These are phyloP conservation scores for Anacardium occidentale DNA, from an alignment of 345 rosid species.

Conservation along the genomic window DNA sequence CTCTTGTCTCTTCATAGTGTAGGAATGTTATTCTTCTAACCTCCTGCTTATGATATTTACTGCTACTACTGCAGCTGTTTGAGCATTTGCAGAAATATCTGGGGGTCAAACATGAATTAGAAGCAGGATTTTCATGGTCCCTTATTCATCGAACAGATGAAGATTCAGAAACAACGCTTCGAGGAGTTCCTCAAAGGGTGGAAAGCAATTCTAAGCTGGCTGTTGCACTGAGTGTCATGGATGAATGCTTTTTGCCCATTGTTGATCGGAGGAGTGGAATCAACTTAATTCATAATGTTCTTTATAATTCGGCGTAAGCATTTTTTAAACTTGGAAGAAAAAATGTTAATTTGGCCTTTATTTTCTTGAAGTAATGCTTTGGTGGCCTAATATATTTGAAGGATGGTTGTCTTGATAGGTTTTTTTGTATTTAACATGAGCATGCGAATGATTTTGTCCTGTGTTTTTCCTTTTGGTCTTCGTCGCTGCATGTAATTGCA, in stretches of 20 bases:
- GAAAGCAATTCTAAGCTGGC: slow-evolving; percentile 83
- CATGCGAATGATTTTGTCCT: not conserved
- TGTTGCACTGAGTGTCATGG: slow-evolving; percentile 72
- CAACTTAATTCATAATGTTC: slow-evolving; percentile 71
- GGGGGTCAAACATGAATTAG: slow-evolving; percentile 79
- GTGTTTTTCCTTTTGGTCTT: not conserved
- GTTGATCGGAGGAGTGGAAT: slow-evolving; percentile 77
- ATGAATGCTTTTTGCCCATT: slow-evolving; percentile 90
- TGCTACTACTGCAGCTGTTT: slow-evolving; percentile 54
- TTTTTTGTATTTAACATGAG: not conserved
- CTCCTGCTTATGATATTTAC: not conserved
- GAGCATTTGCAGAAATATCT: slow-evolving; percentile 67
- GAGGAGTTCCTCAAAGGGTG: slow-evolving; percentile 50
- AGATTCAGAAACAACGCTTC: slow-evolving; percentile 45
- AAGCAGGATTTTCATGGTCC: slow-evolving; percentile 86
- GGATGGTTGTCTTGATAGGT: slow-evolving; percentile 2
- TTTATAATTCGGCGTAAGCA: slow-evolving; percentile 77
- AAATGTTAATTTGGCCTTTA: not conserved
- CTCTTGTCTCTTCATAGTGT: not conserved
- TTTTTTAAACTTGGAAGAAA: slow-evolving; percentile 1
- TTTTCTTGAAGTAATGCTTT: slow-evolving; percentile 7
- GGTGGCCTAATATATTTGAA: slow-evolving; percentile 3
- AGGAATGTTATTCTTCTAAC: not conserved
- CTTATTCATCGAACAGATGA: slow-evolving; percentile 55
- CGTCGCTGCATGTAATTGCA: slow-evolving; percentile 7